Evolutionary conservation across 805 yeast species (phyloP), one percentile per base, ranked within the genome.

Genomic region (Candida odintsovae): DNA sequence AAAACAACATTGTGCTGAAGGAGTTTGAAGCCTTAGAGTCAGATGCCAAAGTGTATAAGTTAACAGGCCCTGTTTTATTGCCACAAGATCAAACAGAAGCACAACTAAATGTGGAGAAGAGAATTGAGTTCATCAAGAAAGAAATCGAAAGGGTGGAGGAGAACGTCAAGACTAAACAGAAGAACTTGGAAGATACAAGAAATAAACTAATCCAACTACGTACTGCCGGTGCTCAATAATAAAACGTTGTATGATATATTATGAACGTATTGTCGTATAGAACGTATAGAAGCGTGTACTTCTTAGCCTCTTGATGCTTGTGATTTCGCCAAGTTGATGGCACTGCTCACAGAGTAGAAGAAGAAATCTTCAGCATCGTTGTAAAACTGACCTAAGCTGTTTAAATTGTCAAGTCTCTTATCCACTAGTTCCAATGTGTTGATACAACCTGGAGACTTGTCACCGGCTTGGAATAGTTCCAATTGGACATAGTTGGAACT

Each of bases 1-100:
- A 94, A 65, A 90, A 90, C 65, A 82, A 82, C 57, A 90, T 94
- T 42, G 99, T 94, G 15, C 74, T 82, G 53, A 82, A 78, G 47
- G 99, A 94, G 66, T 86, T 94, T 57, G 78, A 76, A 25, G 56
- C 67, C 39, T 69, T 86, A 47, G 76, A 77, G 46, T 86, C 80
- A 31, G 85, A 79, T 35, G 75, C 95, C 15, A 86, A 86, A 56
- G 81, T 94, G 22, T 94, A 79, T 69, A 94, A 94, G 66, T 74
- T 90, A 53, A 86, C 92, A 22, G 99, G 99, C 1, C 95, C 96
- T 7, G 90, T 92, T 4, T 72, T 94, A 49, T 72, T 95, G 50
- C 97, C 97, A 2, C 97, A 92, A 59, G 96, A 90, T 46, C 77
- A 77, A 49, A 63, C 63, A 11, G 98, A 94, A 65, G 96, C 99